These are phyloP conservation scores for Tremellales sp. DNA, from an alignment of 1,284 basidiomycete species.

Conservation along the genomic window DNA sequence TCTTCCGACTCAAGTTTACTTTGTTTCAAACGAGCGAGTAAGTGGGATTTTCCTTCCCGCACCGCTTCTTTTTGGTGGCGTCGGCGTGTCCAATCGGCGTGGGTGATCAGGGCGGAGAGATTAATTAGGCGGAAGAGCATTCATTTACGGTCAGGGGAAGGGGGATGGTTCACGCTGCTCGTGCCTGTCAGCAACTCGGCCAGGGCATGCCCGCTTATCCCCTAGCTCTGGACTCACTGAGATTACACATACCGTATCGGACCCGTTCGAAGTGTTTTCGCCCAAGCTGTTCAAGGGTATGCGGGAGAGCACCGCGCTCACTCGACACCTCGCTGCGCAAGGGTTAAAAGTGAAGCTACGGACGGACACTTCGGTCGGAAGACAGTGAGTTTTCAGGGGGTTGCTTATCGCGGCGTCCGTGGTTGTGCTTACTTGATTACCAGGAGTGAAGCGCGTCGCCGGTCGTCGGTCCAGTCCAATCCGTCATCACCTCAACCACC, in stretches of 20 bases:
- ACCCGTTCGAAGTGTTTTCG: conserved; percentile 49
- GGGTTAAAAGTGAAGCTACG: conserved; percentile 50
- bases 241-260: conserved; percentile 38
- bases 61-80: no score
- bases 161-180: not conserved
- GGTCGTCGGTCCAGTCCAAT: not conserved
- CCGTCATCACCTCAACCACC: not conserved
- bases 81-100: no score
- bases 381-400: conserved; percentile 34
- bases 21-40: conserved; percentile 45
- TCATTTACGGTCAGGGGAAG: no score
- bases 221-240: conserved; percentile 26
- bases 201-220: not conserved
- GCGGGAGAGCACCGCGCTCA: conserved; percentile 46
- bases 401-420: no score
- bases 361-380: conserved; percentile 38
- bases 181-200: not conserved
- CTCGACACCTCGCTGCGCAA: conserved; percentile 48
- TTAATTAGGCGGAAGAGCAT: no score
- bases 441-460: not conserved
- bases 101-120: not conserved
- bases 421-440: not conserved
- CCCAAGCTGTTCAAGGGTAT: conserved; percentile 51
- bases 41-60: conserved; percentile 19
- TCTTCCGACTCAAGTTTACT: conserved; percentile 45